Percentiles rank a stretch among this genome's conserved stretches.
Conservation (phyloP, 176 grass and related monocot genomes). For the Saccharum spontaneum region DNA sequence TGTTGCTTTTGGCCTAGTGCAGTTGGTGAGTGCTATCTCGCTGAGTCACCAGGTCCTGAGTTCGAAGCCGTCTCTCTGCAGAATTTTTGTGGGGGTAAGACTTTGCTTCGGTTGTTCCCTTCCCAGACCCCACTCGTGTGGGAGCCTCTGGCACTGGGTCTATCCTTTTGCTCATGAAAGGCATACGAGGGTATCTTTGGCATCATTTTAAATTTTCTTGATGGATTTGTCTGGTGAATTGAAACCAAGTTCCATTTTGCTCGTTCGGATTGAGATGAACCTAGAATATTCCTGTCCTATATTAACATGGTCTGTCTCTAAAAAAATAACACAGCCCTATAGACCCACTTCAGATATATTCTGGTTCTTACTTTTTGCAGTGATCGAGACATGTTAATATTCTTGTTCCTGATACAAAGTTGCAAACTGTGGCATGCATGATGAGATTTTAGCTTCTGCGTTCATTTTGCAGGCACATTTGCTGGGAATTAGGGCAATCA, state of each 20-base stretch:
- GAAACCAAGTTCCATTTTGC: constrained; percentile 32
- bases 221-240: neutral
- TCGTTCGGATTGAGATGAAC: constrained; percentile 21
- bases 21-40: no score
- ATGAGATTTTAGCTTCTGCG: neutral
- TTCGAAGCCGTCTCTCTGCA: no score
- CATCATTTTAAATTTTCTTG: neutral
- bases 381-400: constrained; percentile 34
- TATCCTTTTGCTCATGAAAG: constrained; percentile 6
- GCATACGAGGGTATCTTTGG: neutral
- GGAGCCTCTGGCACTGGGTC: no score
- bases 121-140: no score
- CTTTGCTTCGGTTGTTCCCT: no score
- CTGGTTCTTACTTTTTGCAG: constrained; percentile 23
- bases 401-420: constrained; percentile 26
- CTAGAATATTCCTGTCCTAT: constrained; percentile 7
- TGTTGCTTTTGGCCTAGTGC: no score
- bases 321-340: constrained; percentile 7
- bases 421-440: neutral
- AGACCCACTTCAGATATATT: constrained; percentile 28
- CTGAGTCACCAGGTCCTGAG: no score
- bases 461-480: constrained; percentile 23
- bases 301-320: neutral
- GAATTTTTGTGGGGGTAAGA: no score
- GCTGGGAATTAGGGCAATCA: constrained; percentile 16